Conservation (phyloP, 2,329 filamentous ascomycete species). For the Colletotrichum trifolii region DNA sequence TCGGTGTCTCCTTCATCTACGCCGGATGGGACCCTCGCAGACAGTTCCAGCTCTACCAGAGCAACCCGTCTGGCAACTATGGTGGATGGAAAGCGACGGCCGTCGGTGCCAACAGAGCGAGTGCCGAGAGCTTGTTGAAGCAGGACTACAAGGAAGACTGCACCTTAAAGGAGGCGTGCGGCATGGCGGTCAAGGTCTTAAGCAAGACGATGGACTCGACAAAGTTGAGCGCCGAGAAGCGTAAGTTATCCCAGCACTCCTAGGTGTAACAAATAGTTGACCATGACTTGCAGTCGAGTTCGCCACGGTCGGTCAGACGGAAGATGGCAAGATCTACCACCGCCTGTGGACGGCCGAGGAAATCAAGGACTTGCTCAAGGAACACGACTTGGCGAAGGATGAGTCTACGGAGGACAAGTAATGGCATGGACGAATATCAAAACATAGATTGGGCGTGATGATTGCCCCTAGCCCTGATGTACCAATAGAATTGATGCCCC, state of each 20-base stretch:
- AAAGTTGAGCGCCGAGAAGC: slow-evolving; percentile 99
- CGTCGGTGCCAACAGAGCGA: slow-evolving; percentile 97
- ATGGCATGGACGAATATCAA: slow-evolving; percentile 36
- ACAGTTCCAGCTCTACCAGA: slow-evolving; percentile 98
- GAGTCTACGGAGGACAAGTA: slow-evolving; percentile 76
- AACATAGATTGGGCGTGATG: slow-evolving; percentile 35
- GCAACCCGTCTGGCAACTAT: slow-evolving; percentile 98
- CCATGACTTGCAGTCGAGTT: slow-evolving; percentile 80
- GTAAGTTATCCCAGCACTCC: slow-evolving; percentile 65
- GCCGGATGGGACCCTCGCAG: slow-evolving; percentile 96
- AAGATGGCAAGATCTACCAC: slow-evolving; percentile 97
- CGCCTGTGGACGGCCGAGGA: slow-evolving; percentile 97
- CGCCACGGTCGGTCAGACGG: slow-evolving; percentile 95
- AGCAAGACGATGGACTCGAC: slow-evolving; percentile 99
- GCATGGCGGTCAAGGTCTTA: slow-evolving; percentile 96
- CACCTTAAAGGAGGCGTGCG: slow-evolving; percentile 94
- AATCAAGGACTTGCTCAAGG: slow-evolving; percentile 92
- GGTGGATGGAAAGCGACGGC: slow-evolving; percentile 99
- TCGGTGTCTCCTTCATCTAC: slow-evolving; percentile 99
- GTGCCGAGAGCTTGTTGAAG: slow-evolving; percentile 95
- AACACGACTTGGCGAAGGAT: slow-evolving; percentile 93
- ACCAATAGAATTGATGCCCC: slow-evolving; percentile 37
- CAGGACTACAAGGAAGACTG: slow-evolving; percentile 99
- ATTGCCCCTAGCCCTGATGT: slow-evolving; percentile 34
- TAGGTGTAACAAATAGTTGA: slow-evolving; percentile 28